Percentiles rank a stretch among this genome's conserved stretches.
These are phyloP conservation scores for Talaromyces islandicus DNA, from an alignment of 2,329 filamentous ascomycete species.

Conservation along the genomic window DNA sequence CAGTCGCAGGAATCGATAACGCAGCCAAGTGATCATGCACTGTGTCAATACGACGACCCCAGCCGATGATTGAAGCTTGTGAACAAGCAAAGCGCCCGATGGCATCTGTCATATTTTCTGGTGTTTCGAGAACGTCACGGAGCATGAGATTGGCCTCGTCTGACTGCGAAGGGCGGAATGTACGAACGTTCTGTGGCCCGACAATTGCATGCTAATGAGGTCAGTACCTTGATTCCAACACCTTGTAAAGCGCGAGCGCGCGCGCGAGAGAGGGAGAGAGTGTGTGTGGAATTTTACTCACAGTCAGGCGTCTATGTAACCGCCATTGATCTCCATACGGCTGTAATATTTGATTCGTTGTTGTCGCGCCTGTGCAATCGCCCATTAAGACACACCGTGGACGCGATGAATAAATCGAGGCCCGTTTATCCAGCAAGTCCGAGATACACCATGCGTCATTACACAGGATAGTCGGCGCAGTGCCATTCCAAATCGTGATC, in stretches of 20 bases:
- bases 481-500: background rate
- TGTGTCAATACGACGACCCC: background rate
- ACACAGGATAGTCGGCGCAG: background rate
- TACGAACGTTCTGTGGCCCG: background rate
- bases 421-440: background rate
- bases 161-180: background rate
- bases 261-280: too few species aligned
- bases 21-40: background rate
- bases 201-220: background rate
- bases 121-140: background rate
- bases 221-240: background rate
- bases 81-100: background rate
- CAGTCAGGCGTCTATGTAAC: background rate
- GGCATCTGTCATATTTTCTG: background rate
- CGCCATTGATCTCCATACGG: background rate
- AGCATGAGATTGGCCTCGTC: background rate
- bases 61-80: background rate
- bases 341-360: background rate
- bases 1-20: background rate
- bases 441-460: background rate
- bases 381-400: background rate
- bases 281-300: background rate
- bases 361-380: background rate
- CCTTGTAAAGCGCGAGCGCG: too few species aligned
- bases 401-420: background rate